Percentiles rank a stretch among this genome's conserved stretches.
These are phyloP conservation scores for Bondarzewia mesenterica DNA, from an alignment of 1,284 basidiomycete species.

Conservation along the genomic window DNA sequence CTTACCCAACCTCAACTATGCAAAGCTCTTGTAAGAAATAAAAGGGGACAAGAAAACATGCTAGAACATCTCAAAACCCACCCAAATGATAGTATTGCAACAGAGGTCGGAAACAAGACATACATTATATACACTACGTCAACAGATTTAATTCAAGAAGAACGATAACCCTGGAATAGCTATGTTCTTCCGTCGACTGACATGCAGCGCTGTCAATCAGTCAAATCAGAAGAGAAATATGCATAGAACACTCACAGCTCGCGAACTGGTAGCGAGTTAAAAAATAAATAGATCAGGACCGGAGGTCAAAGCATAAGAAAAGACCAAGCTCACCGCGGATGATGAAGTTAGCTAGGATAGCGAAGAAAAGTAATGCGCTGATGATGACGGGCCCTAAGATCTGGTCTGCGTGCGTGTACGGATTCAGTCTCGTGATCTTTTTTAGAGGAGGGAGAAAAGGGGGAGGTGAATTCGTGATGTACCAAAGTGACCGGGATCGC, in stretches of 20 bases:
- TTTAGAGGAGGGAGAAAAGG: constrained; percentile 1
- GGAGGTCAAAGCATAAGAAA: constrained; percentile 1
- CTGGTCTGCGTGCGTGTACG: constrained; percentile 44
- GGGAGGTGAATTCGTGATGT: constrained; percentile 22
- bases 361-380: constrained; percentile 74
- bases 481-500: constrained; percentile 93
- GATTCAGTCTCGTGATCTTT: neutral
- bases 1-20: no score
- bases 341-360: constrained; percentile 81
- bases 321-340: constrained; percentile 55
- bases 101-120: no score
- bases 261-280: constrained; percentile 28
- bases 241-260: constrained; percentile 26
- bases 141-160: no score
- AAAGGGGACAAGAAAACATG: no score
- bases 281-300: neutral
- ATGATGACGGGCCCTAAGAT: constrained; percentile 77
- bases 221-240: neutral
- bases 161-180: constrained; percentile 10
- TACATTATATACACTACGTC: no score
- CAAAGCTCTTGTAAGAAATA: no score
- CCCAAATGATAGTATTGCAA: no score
- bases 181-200: constrained; percentile 9
- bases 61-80: no score
- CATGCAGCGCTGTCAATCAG: neutral